Conservation (phyloP, 495 filamentous ascomycete species). For the Evansstolkia leycettana region DNA sequence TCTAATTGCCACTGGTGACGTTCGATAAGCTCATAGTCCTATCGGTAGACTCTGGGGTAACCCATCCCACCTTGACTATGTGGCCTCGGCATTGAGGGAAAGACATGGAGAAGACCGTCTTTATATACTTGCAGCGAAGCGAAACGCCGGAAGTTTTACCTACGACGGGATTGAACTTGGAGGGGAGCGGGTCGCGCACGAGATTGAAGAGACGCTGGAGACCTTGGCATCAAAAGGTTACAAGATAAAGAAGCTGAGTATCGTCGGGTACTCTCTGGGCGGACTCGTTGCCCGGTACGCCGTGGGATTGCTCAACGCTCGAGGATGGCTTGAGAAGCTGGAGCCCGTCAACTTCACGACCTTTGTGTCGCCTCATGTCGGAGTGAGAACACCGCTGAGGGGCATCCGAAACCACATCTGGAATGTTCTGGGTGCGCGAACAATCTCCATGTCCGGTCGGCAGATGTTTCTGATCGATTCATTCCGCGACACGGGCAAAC, state of each 20-base stretch:
- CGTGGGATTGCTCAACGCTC: slow-evolving; percentile 69
- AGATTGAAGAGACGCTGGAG: slow-evolving; percentile 75
- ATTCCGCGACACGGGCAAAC: slow-evolving; percentile 69
- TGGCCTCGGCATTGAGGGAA: slow-evolving; percentile 55
- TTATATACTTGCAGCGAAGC: slow-evolving; percentile 63
- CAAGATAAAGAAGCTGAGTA: slow-evolving; percentile 65
- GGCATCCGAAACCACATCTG: slow-evolving; percentile 57
- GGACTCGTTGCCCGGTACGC: slow-evolving; percentile 82
- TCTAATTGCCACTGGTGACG: slow-evolving; percentile 5
- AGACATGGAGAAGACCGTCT: slow-evolving; percentile 51
- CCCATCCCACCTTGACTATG: slow-evolving; percentile 62
- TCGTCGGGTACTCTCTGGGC: slow-evolving; percentile 84
- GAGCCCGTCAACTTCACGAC: slow-evolving; percentile 88
- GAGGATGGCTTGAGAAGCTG: slow-evolving; percentile 64
- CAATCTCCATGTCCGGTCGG: slow-evolving; percentile 65
- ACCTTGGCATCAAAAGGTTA: slow-evolving; percentile 50
- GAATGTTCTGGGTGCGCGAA: slow-evolving; percentile 70
- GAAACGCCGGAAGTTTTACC: slow-evolving; percentile 72
- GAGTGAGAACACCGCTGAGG: slow-evolving; percentile 61
- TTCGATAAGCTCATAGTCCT: slow-evolving; percentile 4
- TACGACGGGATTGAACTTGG: slow-evolving; percentile 92
- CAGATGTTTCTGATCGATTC: slow-evolving; percentile 82
- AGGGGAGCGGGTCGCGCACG: slow-evolving; percentile 74
- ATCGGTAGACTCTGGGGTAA: slow-evolving; percentile 74
- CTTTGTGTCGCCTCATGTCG: slow-evolving; percentile 83